Evolutionary conservation across 2,329 filamentous ascomycete genomes (phyloP), one percentile per base, ranked within the genome.

Genomic region (Xylaria sp.): DNA sequence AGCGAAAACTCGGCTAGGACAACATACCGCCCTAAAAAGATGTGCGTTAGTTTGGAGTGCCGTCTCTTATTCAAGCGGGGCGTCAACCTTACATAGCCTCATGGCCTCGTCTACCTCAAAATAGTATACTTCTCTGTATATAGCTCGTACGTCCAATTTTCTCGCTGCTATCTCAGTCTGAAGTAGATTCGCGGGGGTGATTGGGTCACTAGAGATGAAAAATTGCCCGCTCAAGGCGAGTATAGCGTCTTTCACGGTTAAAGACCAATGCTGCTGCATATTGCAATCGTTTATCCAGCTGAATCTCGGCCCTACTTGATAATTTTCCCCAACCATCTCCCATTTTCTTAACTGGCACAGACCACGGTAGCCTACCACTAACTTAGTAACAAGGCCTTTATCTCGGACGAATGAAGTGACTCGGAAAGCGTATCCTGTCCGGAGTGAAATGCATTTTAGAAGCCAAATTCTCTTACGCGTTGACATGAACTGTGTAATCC

Each of bases 1-100:
- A 49, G 25, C 45, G 13, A 49, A 6, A 27, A 2, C 11, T 49
- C 7, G 22, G 25, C 25, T 6, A 1, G n/a, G 25, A 47, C 22
- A 7, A 57, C 55, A n/a, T 57, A 57, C 55, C 1, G 1, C 11
- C 20, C 55, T 57, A 36, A 27, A 47, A 47, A 47, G 42, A 47
- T 33, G 3, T 17, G n/a, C n/a, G 29, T 45, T 11, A 57, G 55
- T 13, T 5, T 4, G 36, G 2, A 25, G n/a, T 17, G 29, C 11
- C 20, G 4, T 44, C 27, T 45, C 25, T 7, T 31, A 39, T 39
- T 39, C 13, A 2, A 39, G 36, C 15, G 36, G 5, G 36, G 13
- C 29, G 3, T 31, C 25, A 10, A 57, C 36, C 39, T 45, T 47
- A 57, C 55, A n/a, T 57, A 57, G 6, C 13, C 10, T 47, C 9